These are phyloP conservation scores for Andalucia godoyi DNA, from an alignment of 78 protist species.

Conservation along the genomic window DNA sequence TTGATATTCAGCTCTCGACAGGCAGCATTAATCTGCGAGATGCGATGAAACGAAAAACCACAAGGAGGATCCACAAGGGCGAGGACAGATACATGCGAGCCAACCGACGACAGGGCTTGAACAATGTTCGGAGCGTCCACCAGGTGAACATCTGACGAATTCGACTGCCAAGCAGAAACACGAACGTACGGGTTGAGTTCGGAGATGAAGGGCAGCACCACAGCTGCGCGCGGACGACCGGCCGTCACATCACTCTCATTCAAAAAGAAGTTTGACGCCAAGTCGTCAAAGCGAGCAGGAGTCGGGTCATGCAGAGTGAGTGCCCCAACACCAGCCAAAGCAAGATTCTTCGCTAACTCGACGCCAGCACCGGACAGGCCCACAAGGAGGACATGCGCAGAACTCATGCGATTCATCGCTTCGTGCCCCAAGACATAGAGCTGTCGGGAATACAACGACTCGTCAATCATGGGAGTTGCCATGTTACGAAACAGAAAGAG, in stretches of 20 bases:
- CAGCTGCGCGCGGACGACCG: neutral
- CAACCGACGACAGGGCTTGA: no score
- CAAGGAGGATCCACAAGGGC: no score
- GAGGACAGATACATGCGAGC: no score
- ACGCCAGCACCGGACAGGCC: slow-evolving; percentile 91
- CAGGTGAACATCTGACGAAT: neutral
- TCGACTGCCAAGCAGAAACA: neutral
- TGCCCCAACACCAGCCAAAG: slow-evolving; percentile 84
- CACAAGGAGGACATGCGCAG: slow-evolving; percentile 56
- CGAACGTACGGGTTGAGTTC: slow-evolving; percentile 14
- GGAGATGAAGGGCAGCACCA: neutral
- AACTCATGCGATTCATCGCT: slow-evolving; percentile 41
- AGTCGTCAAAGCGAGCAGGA: slow-evolving; percentile 21
- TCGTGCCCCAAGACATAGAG: slow-evolving; percentile 64
- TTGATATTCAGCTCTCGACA: slow-evolving; percentile 19
- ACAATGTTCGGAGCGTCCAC: neutral
- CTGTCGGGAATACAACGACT: slow-evolving; percentile 62
- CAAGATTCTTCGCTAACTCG: slow-evolving; percentile 94
- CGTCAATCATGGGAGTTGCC: no score
- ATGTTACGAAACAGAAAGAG: no score
- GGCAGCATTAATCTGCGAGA: slow-evolving; percentile 1
- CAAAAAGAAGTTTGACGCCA: slow-evolving; percentile 25
- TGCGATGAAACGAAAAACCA: slow-evolving; percentile 1
- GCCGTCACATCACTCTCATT: slow-evolving; percentile 4
- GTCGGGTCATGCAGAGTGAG: slow-evolving; percentile 64